Base-by-base conservation (phyloP, 1,139 yeast genomes). In the Meyerozyma smithsonii region DNA sequence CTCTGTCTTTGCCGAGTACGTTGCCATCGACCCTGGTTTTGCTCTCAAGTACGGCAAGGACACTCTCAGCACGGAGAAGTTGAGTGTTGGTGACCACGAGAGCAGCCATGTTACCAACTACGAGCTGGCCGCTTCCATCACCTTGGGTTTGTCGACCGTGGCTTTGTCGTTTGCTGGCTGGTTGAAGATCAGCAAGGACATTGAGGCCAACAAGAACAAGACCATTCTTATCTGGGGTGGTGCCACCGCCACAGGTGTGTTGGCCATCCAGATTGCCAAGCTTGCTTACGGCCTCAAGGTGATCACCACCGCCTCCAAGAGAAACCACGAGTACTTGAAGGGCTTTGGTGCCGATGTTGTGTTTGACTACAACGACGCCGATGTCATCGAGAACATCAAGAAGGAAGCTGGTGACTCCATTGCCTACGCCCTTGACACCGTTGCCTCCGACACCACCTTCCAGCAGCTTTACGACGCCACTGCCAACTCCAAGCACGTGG, bases 1-100 rank as follows among this genome's bases (percentile, higher is more conserved):
- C 41, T 92, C 90, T 35, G 79, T 78, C 2, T 82, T 80, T 55
- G 76, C 82, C 35, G 79, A 81, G 45, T 79, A 79, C 52, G 69
- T 65, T 12, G 52, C 66, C 24, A 72, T 64, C 23, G 66, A 66
- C 40, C 66, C 72, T 4, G 48, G 43, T 8, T 48, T 64, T 6
- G 52, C 74, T 16, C 52, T 68, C 49, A 66, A 64, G 47, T 62
- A 58, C 45, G 45, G 43, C n/a, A 49, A 51, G 23, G 12, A 18
- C 10, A n/a, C 20, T 6, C 10, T 30, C 3, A 18, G 12, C 21
- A 11, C 10, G 10, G 21, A 11, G 4, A 11, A 11, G 12, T 18
- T 30, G 17, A 6, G n/a, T 10, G 21, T 18, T 14, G 34, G 34
- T 4, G 21, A 18, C n/a, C 20, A 30, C 15, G 35, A 40, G 7